Conservation (phyloP, 2,329 filamentous ascomycete species). For the Pseudogymnoascus sp. region DNA sequence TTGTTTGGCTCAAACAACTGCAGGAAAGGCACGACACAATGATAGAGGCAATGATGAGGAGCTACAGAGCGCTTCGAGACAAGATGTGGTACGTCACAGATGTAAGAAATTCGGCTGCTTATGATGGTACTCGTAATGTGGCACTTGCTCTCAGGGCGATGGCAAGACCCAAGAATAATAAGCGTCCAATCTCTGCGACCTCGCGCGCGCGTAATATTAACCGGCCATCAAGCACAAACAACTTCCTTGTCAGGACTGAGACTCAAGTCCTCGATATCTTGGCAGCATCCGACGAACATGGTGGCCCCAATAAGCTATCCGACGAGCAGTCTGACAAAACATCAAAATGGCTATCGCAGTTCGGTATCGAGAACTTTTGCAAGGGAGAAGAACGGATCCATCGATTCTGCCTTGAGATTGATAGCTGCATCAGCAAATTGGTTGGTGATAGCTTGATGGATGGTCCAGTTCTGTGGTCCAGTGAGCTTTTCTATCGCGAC, state of each 20-base stretch:
- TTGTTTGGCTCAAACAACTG: constrained; percentile 75
- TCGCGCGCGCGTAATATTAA: constrained; percentile 31
- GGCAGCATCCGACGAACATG: constrained; percentile 72
- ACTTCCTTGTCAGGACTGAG: constrained; percentile 71
- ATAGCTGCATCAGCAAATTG: constrained; percentile 75
- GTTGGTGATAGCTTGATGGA: constrained; percentile 78
- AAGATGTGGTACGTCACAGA: constrained; percentile 99
- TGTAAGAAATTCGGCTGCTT: constrained; percentile 80
- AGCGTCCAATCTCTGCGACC: constrained; percentile 22
- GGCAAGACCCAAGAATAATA: constrained; percentile 51
- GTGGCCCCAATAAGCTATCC: constrained; percentile 89
- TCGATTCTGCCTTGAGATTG: constrained; percentile 83
- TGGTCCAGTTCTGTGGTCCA: constrained; percentile 85
- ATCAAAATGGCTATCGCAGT: constrained; percentile 69
- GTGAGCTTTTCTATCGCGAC: constrained; percentile 76
- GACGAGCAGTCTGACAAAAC: constrained; percentile 90
- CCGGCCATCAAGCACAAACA: constrained; percentile 28
- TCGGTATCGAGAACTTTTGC: constrained; percentile 85
- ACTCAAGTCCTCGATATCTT: constrained; percentile 81
- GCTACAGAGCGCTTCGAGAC: constrained; percentile 68
- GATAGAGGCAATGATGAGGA: constrained; percentile 66
- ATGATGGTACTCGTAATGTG: constrained; percentile 79
- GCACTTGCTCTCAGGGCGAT: constrained; percentile 85
- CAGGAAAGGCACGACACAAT: constrained; percentile 68
- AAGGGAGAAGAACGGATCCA: constrained; percentile 91